Base-by-base conservation (phyloP, 2,329 filamentous ascomycete genomes). In the Alternaria brassicicola region DNA sequence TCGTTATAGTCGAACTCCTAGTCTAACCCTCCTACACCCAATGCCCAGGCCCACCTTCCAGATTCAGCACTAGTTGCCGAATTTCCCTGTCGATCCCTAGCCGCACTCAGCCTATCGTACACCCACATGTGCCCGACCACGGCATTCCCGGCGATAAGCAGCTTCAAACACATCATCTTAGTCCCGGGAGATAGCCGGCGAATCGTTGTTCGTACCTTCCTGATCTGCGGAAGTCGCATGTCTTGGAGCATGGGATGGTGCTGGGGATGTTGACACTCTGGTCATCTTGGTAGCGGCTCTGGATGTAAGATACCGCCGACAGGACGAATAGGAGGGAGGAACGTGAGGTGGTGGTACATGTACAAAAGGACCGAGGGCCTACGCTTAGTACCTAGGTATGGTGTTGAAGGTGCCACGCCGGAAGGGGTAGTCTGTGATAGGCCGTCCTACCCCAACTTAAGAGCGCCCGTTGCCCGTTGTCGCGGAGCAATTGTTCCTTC, bases 131-230 rank as follows among this genome's bases (percentile, higher is more conserved):
- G 55, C 62, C 25, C 31, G 35, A 54, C 39, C n/a, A 47, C 52
- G 50, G 50, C 33, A 49, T 51, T 49, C 35, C 63, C 58, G 58
- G 47, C 58, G 66, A 66, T 66, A 66, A 67, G 53, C 49, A 31
- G 47, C 48, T 33, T 64, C 62, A 64, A 70, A 67, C 64, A 53
- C 39, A 50, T 59, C 41, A 42, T 55, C 49, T 59, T 53, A 53
- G 51, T 57, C 31, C 28, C 23, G 46, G 25, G 35, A 23, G 15
- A 33, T 39, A 33, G 10, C 30, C 50, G 49, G 50, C 61, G 55
- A 65, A 59, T 56, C 52, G 31, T 43, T 42, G 47, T 48, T 15
- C 52, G 55, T 63, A 70, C 68, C 68, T 70, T 64, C 68, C 68
- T 58, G 55, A 69, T 70, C 59, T 35, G 65, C 56, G 48, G 51